Percentiles rank a stretch among this genome's conserved stretches.
These are phyloP conservation scores for Naganishia albida DNA, from an alignment of 1,284 basidiomycete species.

Conservation along the genomic window DNA sequence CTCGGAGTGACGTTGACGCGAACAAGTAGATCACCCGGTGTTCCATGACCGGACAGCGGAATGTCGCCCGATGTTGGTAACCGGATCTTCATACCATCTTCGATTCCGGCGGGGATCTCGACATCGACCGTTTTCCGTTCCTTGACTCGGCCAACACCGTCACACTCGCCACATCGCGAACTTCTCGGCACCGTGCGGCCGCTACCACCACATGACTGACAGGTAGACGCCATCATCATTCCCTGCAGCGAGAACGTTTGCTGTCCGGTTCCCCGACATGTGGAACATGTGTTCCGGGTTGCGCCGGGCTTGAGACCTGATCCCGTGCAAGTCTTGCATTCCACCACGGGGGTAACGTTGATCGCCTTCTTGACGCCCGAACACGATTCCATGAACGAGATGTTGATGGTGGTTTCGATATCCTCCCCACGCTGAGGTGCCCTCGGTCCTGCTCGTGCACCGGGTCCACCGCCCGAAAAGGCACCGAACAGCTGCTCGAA, in stretches of 20 bases:
- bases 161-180: conserved; percentile 77
- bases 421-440: conserved; percentile 70
- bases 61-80: conserved; percentile 83
- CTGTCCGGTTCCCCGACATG: conserved; percentile 85
- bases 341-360: conserved; percentile 75
- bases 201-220: conserved; percentile 77
- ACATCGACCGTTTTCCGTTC: conserved; percentile 76
- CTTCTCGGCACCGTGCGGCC: conserved; percentile 78
- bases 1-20: conserved; percentile 82
- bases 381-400: conserved; percentile 91
- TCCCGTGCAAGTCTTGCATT: conserved; percentile 83
- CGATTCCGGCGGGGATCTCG: conserved; percentile 85
- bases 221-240: conserved; percentile 97
- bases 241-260: conserved; percentile 91
- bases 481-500: conserved; percentile 86
- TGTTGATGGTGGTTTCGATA: conserved; percentile 72
- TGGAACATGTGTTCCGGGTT: conserved; percentile 74
- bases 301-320: conserved; percentile 84
- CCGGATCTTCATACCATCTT: conserved; percentile 93
- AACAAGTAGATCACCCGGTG: conserved; percentile 81
- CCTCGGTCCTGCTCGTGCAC: conserved; percentile 56
- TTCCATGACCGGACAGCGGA: conserved; percentile 74
- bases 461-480: conserved; percentile 55
- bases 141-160: conserved; percentile 84
- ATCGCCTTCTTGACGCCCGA: conserved; percentile 81